Percentiles rank a stretch among this genome's conserved stretches.
Evolutionary conservation across 2,329 filamentous ascomycete species (phyloP).

Genomic region (Aspergillus glaucus): DNA sequence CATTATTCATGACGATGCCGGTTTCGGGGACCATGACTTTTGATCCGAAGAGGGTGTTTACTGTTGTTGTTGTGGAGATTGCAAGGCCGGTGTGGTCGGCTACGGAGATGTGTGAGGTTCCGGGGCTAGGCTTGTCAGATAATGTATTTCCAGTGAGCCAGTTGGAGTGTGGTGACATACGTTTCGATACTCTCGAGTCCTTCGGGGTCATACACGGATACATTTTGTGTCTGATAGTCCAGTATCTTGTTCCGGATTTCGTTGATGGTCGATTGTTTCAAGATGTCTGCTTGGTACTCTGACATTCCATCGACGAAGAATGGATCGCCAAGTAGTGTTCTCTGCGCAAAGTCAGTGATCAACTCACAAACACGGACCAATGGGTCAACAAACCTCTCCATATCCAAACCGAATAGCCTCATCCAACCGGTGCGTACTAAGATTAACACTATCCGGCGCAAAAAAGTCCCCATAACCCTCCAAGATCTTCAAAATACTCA

Average conservation of each 20-base stretch:
- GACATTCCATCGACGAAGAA: conserved; percentile 60
- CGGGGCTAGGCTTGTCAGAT: conserved; percentile 29
- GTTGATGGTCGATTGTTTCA: conserved; percentile 55
- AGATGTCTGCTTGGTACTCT: conserved; percentile 60
- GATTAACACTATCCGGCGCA: conserved; percentile 50
- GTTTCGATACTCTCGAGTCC: conserved; percentile 61
- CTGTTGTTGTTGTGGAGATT: conserved; percentile 74
- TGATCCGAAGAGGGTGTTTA: conserved; percentile 82
- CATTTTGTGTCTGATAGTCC: conserved; percentile 64
- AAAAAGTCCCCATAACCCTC: conserved; percentile 66
- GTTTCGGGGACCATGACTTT: conserved; percentile 72
- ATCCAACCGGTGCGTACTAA: conserved; percentile 74
- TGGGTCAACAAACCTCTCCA: conserved; percentile 43
- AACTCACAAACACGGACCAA: not conserved
- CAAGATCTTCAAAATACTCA: conserved; percentile 74
- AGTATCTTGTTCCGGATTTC: conserved; percentile 61
- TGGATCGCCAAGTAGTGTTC: conserved; percentile 77
- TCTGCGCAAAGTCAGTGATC: conserved; percentile 36
- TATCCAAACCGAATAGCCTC: conserved; percentile 91
- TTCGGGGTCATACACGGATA: conserved; percentile 66
- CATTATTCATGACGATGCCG: conserved; percentile 68
- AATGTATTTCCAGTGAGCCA: not conserved
- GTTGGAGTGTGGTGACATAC: conserved; percentile 16
- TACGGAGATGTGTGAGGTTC: conserved; percentile 52
- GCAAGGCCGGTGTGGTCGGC: conserved; percentile 69